These are phyloP conservation scores for Fragilaria crotonensis DNA, from an alignment of 108 stramenopile species.

Conservation along the genomic window DNA sequence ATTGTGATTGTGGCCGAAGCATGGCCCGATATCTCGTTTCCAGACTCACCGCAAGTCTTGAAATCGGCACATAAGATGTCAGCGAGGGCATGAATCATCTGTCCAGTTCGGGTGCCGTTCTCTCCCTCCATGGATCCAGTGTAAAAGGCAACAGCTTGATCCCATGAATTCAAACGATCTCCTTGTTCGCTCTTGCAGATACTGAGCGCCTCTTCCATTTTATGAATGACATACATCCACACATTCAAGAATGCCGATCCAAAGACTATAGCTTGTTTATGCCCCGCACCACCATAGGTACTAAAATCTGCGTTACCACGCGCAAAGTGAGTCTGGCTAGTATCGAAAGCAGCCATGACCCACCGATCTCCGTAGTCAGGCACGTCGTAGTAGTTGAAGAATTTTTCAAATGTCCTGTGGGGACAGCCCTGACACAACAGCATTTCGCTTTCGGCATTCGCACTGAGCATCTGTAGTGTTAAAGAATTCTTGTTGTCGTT, in stretches of 20 bases:
- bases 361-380: conserved; percentile 44
- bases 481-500: conserved; percentile 35
- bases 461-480: conserved; percentile 33
- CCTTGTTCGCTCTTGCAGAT: conserved; percentile 32
- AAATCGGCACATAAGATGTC: conserved; percentile 37
- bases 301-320: conserved; percentile 38
- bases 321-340: conserved; percentile 18
- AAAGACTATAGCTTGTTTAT: conserved; percentile 26
- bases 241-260: conserved; percentile 34
- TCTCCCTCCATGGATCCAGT: conserved; percentile 39
- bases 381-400: conserved; percentile 46
- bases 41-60: conserved; percentile 27
- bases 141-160: conserved; percentile 59
- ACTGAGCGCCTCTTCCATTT: conserved; percentile 49
- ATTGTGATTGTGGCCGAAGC: conserved; percentile 27
- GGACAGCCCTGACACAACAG: conserved; percentile 19
- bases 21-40: conserved; percentile 13
- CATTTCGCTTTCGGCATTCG: conserved; percentile 26
- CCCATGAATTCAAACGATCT: conserved; percentile 48
- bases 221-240: conserved; percentile 48
- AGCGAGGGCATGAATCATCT: conserved; percentile 30
- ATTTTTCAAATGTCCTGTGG: conserved; percentile 33
- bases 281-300: conserved; percentile 11
- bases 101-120: conserved; percentile 17
- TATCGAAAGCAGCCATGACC: conserved; percentile 37